These are phyloP conservation scores for Trichoderma atroviride DNA, from an alignment of 2,329 filamentous ascomycete species.

Conservation along the genomic window DNA sequence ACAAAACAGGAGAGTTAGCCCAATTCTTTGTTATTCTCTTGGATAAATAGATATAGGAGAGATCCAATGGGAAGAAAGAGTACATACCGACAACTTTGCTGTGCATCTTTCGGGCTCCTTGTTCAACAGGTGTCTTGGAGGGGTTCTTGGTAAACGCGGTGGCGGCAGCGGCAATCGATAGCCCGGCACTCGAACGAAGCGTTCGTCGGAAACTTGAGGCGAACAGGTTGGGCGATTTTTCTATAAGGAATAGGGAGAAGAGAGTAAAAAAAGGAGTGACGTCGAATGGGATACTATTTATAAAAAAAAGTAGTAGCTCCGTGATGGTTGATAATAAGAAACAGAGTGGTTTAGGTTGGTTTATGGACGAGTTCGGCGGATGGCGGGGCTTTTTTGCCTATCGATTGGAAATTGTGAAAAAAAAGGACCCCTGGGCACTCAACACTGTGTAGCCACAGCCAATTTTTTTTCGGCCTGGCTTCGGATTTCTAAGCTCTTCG, in stretches of 20 bases:
- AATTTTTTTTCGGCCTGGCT: background rate
- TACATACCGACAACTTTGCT: constrained; percentile 85
- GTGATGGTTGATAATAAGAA: background rate
- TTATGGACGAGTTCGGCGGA: background rate
- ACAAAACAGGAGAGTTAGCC: background rate
- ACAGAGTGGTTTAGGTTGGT: background rate
- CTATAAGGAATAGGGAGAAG: background rate
- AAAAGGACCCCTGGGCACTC: background rate
- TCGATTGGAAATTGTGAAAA: background rate
- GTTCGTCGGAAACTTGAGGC: constrained; percentile 77
- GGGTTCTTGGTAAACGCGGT: constrained; percentile 58
- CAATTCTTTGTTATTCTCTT: background rate
- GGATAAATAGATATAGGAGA: background rate
- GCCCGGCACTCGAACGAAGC: constrained; percentile 73
- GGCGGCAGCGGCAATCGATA: constrained; percentile 71
- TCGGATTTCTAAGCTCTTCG: constrained; percentile 19
- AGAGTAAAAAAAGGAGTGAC: background rate
- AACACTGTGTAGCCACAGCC: background rate
- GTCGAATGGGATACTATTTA: background rate
- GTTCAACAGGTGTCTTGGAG: constrained; percentile 33
- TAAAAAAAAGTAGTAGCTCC: background rate
- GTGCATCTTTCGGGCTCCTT: constrained; percentile 72
- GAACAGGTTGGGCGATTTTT: constrained; percentile 78
- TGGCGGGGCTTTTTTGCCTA: background rate
- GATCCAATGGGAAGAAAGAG: background rate